Base-by-base conservation (phyloP, 2,329 filamentous ascomycete genomes). In the Aspergillus luchuensis region DNA sequence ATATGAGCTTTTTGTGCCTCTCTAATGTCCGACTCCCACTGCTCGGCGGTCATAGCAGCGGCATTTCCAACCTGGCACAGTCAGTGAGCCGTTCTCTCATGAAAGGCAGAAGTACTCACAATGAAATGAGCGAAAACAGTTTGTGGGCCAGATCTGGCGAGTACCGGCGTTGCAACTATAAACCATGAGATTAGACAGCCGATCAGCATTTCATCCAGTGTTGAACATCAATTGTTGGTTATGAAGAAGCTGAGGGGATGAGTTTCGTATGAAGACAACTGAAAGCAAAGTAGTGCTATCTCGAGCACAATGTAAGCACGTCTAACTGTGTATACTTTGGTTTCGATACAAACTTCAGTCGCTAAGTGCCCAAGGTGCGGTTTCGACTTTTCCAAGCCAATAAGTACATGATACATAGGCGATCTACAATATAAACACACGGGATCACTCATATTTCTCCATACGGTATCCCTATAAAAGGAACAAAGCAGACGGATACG, bases 41-140 rank as follows among this genome's bases (percentile, higher is more conserved):
- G 63, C 48, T 43, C 61, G 19, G 57, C 58, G 5, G 61, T 63
- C 64, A 67, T 73, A 58, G 57, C 58, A n/a, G 63, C 68, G 8
- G 69, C 66, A 61, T 69, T 70, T 52, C 68, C 69, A 21, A 72
- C 66, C 70, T 74, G 13, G 3, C 36, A 49, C 10, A 15, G 39
- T 66, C 21, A 56, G 11, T 8, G 47, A 7, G 23, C 6, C 3
- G 56, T 4, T 39, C 11, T 39, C 21, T 36, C 25, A 11, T 15
- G 17, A 19, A 6, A 43, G n/a, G 25, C 43, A 13, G 28, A 36
- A 23, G 23, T 11, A 23, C 71, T 66, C 60, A 74, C 74, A 28
- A 76, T 71, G 48, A 74, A 75, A 63, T 76, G 74, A 17, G 74
- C 73, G 58, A 76, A 76, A 8, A 75, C 73, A 11, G 57, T 63